A percentile compares a stretch with the other conserved stretches of the same genome.
phyloP scores from a whole-genome alignment of 1,139 yeast genomes.

The Diutina rugosa region DNA sequence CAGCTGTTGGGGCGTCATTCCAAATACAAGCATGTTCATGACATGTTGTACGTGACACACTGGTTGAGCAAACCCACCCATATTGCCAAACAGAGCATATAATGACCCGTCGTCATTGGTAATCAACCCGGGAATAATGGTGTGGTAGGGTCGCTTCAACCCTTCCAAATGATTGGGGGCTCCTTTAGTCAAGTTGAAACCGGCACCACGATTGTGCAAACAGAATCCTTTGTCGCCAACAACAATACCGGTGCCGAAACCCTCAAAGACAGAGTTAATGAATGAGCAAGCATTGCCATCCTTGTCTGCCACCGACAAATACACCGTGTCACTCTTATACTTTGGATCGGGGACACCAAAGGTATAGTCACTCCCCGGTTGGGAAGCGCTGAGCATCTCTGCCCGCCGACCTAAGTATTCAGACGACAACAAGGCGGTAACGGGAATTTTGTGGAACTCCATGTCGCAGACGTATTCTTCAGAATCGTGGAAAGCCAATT shows the following conservation, averaged over 20 bases:
- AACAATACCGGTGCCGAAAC: slow-evolving; percentile 63
- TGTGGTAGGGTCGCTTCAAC: slow-evolving; percentile 68
- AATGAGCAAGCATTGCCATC: slow-evolving; percentile 78
- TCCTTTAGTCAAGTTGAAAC: slow-evolving; percentile 50
- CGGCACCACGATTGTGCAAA: slow-evolving; percentile 67
- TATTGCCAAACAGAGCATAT: slow-evolving; percentile 66
- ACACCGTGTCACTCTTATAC: slow-evolving; percentile 65
- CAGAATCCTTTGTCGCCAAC: slow-evolving; percentile 60
- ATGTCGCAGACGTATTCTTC: slow-evolving; percentile 64
- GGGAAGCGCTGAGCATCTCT: slow-evolving; percentile 29
- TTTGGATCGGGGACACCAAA: slow-evolving; percentile 43
- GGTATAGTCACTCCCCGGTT: slow-evolving; percentile 8
- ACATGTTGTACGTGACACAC: slow-evolving; percentile 77
- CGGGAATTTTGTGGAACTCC: slow-evolving; percentile 24
- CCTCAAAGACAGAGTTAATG: slow-evolving; percentile 61
- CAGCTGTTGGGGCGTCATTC: slow-evolving; percentile 61
- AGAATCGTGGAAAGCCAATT: slow-evolving; percentile 64
- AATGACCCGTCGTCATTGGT: slow-evolving; percentile 29
- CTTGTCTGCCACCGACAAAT: slow-evolving; percentile 54
- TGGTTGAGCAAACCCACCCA: slow-evolving; percentile 87
- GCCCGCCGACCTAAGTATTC: slow-evolving; percentile 40
- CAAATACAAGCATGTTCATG: slow-evolving; percentile 49
- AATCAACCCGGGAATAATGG: slow-evolving; percentile 76
- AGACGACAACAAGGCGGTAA: slow-evolving; percentile 21
- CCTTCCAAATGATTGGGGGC: slow-evolving; percentile 54